Evolutionary conservation across 768 basidiomycete species (phyloP).

Genomic region (Leccinum disarticulatum): DNA sequence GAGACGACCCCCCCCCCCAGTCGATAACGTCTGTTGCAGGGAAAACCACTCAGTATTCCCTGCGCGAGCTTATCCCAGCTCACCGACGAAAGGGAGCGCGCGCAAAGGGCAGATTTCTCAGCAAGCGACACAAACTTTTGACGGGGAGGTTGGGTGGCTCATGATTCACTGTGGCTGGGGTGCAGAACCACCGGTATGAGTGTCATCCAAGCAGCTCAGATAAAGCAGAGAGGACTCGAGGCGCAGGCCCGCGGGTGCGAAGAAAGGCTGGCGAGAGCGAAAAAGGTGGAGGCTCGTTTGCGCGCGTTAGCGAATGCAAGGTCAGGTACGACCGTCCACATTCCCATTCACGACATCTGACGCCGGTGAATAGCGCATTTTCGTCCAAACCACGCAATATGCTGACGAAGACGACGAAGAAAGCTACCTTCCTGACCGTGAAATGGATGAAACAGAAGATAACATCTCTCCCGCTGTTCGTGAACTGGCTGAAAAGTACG

Average conservation of each 20-base stretch:
- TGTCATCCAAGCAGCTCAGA: slow-evolving; percentile 69
- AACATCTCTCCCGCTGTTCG: slow-evolving; percentile 78
- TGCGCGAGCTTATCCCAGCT: slow-evolving; percentile 78
- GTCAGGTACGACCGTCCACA: slow-evolving; percentile 41
- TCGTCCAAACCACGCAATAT: slow-evolving; percentile 13
- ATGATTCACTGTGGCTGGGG: neutral
- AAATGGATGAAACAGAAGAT: slow-evolving; percentile 35
- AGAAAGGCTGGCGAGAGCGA: slow-evolving; percentile 54
- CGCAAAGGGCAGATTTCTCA: slow-evolving; percentile 60
- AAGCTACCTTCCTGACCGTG: slow-evolving; percentile 68
- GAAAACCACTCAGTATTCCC: slow-evolving; percentile 82
- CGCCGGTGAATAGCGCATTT: slow-evolving; percentile 25
- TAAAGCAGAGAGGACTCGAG: slow-evolving; percentile 63
- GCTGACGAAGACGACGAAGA: slow-evolving; percentile 53
- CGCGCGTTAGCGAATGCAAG: slow-evolving; percentile 53
- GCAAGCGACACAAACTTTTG: slow-evolving; percentile 19
- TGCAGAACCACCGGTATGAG: slow-evolving; percentile 66
- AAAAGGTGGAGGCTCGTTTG: slow-evolving; percentile 60
- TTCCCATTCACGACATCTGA: slow-evolving; percentile 4
- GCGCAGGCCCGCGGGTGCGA: slow-evolving; percentile 64
- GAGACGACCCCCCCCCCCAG: slow-evolving; percentile 32
- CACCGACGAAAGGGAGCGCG: slow-evolving; percentile 67
- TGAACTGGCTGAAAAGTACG: slow-evolving; percentile 77
- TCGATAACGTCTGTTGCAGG: slow-evolving; percentile 44
- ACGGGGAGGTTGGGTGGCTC: slow-evolving; percentile 29